phyloP scores from a whole-genome alignment of 2,329 filamentous ascomycete genomes.

The Colletotrichum caudatum region DNA sequence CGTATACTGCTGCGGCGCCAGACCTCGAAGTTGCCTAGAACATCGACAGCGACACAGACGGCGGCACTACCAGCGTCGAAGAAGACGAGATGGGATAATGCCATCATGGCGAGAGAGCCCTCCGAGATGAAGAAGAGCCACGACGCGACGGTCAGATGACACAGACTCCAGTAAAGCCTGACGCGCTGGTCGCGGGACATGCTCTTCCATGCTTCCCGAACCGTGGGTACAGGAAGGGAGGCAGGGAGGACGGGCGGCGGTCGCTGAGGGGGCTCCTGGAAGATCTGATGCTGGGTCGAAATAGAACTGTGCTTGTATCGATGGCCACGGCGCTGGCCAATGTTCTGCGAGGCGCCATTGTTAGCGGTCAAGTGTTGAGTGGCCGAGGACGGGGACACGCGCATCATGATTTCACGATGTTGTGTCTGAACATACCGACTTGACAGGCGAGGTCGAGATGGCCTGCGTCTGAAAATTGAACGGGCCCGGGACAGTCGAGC shows the following conservation, averaged over 20 bases:
- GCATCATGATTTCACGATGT: slow-evolving; percentile 4
- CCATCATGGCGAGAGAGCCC: slow-evolving; percentile 90
- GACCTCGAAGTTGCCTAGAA: slow-evolving; percentile 96
- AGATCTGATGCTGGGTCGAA: slow-evolving; percentile 89
- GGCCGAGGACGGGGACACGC: slow-evolving; percentile 13
- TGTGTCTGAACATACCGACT: slow-evolving; percentile 70
- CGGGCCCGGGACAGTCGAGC: slow-evolving; percentile 67
- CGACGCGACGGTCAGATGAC: slow-evolving; percentile 84
- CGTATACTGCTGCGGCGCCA: slow-evolving; percentile 94
- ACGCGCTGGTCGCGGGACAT: slow-evolving; percentile 90
- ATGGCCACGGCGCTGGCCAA: slow-evolving; percentile 92
- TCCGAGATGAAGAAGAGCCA: slow-evolving; percentile 89
- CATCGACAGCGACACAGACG: slow-evolving; percentile 91
- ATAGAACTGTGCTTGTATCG: slow-evolving; percentile 98
- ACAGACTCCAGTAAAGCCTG: slow-evolving; percentile 88
- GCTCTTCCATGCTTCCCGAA: slow-evolving; percentile 87
- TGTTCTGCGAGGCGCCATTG: slow-evolving; percentile 67
- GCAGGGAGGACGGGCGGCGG: slow-evolving; percentile 90
- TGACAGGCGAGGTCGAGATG: slow-evolving; percentile 80
- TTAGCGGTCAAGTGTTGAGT: slow-evolving; percentile 24
- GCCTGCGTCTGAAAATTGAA: slow-evolving; percentile 95
- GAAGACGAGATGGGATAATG: slow-evolving; percentile 91
- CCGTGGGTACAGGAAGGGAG: slow-evolving; percentile 90
- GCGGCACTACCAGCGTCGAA: slow-evolving; percentile 95
- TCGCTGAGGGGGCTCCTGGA: slow-evolving; percentile 88